phyloP scores from a whole-genome alignment of 306 rosid genomes.

The Mimosa bimucronata region DNA sequence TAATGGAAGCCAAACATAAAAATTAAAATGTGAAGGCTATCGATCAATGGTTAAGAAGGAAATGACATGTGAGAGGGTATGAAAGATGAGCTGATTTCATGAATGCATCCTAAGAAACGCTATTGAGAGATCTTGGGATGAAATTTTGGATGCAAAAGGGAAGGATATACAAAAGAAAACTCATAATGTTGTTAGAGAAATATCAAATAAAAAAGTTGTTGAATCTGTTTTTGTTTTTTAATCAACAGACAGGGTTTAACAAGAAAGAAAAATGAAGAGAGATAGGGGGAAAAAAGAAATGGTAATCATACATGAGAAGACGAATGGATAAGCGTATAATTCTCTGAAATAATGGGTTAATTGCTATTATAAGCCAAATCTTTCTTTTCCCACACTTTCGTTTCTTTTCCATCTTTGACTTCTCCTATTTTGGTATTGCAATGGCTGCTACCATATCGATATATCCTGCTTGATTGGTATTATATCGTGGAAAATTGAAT shows the following conservation, averaged over 20 bases:
- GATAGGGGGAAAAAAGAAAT: conserved; percentile 36
- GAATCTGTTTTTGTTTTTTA: conserved; percentile 31
- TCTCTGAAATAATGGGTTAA: conserved; percentile 52
- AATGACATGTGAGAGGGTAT: conserved; percentile 50
- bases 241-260: conserved; percentile 19
- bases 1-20: neutral
- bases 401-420: conserved; percentile 1
- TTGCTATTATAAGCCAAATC: neutral
- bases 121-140: conserved; percentile 49
- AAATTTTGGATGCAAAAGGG: conserved; percentile 57
- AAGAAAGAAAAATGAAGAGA: conserved; percentile 29
- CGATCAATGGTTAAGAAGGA: conserved; percentile 30
- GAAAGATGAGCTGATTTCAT: conserved; percentile 51
- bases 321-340: conserved; percentile 56
- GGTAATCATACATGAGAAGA: conserved; percentile 49
- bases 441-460: neutral
- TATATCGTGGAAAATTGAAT: too few species aligned
- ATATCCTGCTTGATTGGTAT: neutral
- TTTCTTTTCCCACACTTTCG: neutral
- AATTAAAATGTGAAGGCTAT: neutral
- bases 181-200: conserved; percentile 42
- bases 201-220: conserved; percentile 33
- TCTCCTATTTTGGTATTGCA: neutral
- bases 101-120: conserved; percentile 48
- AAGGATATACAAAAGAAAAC: conserved; percentile 45